Evolutionary conservation across 2,329 filamentous ascomycete genomes (phyloP), one percentile per base, ranked within the genome.

Genomic region (Ceratocystis ficicola): DNA sequence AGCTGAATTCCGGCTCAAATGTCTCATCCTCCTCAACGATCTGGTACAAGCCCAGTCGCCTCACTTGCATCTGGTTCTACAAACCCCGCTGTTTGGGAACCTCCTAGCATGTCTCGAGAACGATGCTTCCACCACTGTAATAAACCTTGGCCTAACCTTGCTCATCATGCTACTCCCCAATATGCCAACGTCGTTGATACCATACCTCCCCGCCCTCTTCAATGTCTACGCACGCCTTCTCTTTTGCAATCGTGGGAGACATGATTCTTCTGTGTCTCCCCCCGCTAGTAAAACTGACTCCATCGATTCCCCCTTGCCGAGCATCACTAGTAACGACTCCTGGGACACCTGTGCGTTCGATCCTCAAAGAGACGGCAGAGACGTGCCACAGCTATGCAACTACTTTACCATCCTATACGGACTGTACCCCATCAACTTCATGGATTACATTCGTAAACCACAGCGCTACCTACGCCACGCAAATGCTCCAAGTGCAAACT

Each of bases 361-460:
- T 5, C 78, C 84, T n/a, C 84, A 86, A 44, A 77, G 80, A 10
- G 83, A 88, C 64, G 83, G 84, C 52, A 79, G 80, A 5, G 77
- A 80, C 2, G 82, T 90, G 1, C 83, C 86, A 4, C 86, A 89
- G 68, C 79, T 93, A 1, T 76, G 86, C 64, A 83, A 86, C 70
- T 92, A 90, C 74, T 94, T 91, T 71, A 92, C 88, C 2, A 86
- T 91, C 30, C 78, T 94, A 0, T 94, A 94, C 70, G 90, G 89
- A 0, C 76, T 94, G 3, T 94, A 93, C 69, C 89, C 89, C 1
- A 83, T 93, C 72, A 93, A 93, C 73, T 90, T 94, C 70, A 88
- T 90, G 83, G 87, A 87, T 74, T 94, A 93, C 72, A 87, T 94
- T 68, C 83, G 89, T 66, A 93, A 93, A 72, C 89, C 89, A 2